Conservation (phyloP, 768 basidiomycete genomes). For the Serendipita sp. region DNA sequence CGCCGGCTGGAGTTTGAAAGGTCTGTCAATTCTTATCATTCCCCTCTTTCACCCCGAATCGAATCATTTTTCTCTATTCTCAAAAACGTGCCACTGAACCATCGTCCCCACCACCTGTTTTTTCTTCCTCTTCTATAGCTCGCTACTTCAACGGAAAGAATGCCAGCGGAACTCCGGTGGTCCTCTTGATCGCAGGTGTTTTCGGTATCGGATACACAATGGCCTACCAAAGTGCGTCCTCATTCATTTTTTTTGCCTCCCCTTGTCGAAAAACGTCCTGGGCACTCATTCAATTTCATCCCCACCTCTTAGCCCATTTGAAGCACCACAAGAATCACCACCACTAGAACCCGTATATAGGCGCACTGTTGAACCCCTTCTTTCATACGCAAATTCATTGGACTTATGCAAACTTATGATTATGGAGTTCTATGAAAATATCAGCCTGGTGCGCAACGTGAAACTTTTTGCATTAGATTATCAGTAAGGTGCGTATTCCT, state of each 20-base stretch:
- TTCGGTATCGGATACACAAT: slow-evolving; percentile 73
- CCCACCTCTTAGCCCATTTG: slow-evolving; percentile 5
- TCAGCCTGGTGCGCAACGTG: background rate
- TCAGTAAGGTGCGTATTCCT: too few species aligned
- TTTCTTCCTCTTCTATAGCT: slow-evolving; percentile 6
- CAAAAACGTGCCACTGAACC: background rate
- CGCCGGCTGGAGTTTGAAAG: slow-evolving; percentile 52
- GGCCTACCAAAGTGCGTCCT: slow-evolving; percentile 70
- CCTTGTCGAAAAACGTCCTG: background rate
- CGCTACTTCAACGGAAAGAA: slow-evolving; percentile 75
- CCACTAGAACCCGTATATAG: slow-evolving; percentile 32
- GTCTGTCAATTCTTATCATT: too few species aligned
- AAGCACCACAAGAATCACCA: slow-evolving; percentile 85
- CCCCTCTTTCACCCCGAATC: too few species aligned
- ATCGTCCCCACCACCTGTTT: background rate
- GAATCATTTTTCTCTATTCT: background rate
- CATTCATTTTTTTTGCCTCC: background rate
- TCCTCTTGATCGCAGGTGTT: slow-evolving; percentile 44
- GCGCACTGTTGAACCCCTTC: background rate
- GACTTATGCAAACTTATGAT: background rate
- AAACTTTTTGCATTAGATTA: too few species aligned
- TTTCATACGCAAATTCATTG: background rate
- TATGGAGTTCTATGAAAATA: background rate
- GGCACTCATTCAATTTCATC: background rate
- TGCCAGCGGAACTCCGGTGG: slow-evolving; percentile 57